A percentile compares a stretch with the other conserved stretches of the same genome.
phyloP scores from a whole-genome alignment of 345 rosid genomes.

The Salix koriyanagi region DNA sequence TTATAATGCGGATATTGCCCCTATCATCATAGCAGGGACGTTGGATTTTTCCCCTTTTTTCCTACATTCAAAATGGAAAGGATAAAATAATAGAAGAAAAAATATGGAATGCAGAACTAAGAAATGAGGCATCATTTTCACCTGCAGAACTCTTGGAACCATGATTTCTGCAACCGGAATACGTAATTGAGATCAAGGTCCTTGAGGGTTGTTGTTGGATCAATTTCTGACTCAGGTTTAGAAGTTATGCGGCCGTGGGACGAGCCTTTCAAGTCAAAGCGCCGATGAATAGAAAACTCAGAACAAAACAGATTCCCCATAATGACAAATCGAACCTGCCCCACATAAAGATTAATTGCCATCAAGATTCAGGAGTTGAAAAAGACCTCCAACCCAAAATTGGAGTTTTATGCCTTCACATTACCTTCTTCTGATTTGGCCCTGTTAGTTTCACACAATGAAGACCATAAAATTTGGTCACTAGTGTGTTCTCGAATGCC shows the following conservation, averaged over 20 bases:
- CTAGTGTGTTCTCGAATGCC: slow-evolving; percentile 78
- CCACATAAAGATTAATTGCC: slow-evolving; percentile 6
- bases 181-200: slow-evolving; percentile 89
- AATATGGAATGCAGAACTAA: neutral
- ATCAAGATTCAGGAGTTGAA: neutral
- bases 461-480: slow-evolving; percentile 89
- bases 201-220: slow-evolving; percentile 83
- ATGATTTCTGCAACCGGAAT: slow-evolving; percentile 61
- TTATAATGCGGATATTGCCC: neutral
- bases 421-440: slow-evolving; percentile 80
- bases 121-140: slow-evolving; percentile 16
- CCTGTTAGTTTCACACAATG: slow-evolving; percentile 91
- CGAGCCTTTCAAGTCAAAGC: slow-evolving; percentile 95
- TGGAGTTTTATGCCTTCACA: neutral
- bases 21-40: too few relatives aligned
- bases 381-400: neutral
- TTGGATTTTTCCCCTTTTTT: too few relatives aligned
- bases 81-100: neutral
- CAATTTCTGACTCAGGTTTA: slow-evolving; percentile 82
- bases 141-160: slow-evolving; percentile 97
- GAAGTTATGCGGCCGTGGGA: slow-evolving; percentile 88
- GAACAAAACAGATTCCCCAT: slow-evolving; percentile 95
- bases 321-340: slow-evolving; percentile 80
- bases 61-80: neutral
- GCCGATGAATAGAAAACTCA: slow-evolving; percentile 66